Evolutionary conservation across 2,329 filamentous ascomycete genomes (phyloP).

Genomic region (Byssoonygena ceratinophila): DNA sequence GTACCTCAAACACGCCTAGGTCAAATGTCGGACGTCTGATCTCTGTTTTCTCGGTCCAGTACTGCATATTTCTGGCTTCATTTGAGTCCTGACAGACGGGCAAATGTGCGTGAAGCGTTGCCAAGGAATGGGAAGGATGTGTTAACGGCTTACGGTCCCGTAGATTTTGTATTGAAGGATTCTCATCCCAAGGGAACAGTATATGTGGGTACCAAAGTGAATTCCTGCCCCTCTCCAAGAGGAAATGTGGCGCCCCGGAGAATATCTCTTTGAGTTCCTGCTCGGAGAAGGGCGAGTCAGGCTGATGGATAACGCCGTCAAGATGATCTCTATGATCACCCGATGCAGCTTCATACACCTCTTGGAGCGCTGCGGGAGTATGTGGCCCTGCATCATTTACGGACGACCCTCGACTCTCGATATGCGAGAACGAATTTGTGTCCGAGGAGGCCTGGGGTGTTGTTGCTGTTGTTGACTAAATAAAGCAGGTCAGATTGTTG

Average conservation of each 20-base stretch:
- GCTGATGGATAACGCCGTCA: constrained; percentile 4
- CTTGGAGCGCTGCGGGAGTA: constrained; percentile 14
- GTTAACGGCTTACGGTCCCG: constrained; percentile 32
- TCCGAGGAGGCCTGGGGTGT: neutral
- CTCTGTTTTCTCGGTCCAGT: constrained; percentile 14
- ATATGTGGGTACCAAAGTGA: constrained; percentile 35
- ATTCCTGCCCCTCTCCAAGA: constrained; percentile 35
- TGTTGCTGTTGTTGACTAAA: no score
- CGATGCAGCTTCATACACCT: constrained; percentile 13
- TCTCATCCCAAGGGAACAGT: constrained; percentile 37
- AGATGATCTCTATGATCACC: neutral
- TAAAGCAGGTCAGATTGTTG: neutral
- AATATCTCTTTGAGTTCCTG: constrained; percentile 34
- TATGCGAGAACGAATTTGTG: neutral
- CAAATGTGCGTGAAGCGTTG: constrained; percentile 37
- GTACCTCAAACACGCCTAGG: constrained; percentile 38
- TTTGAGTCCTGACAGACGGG: constrained; percentile 30
- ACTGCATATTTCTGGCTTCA: neutral
- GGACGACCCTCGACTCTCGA: neutral
- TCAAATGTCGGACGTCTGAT: constrained; percentile 34
- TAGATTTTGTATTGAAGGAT: constrained; percentile 32
- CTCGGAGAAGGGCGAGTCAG: constrained; percentile 15
- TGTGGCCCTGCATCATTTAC: neutral
- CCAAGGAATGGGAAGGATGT: constrained; percentile 34
- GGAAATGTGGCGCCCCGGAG: constrained; percentile 37